phyloP scores from a whole-genome alignment of 306 rosid genomes.

The Spatholobus suberectus region DNA sequence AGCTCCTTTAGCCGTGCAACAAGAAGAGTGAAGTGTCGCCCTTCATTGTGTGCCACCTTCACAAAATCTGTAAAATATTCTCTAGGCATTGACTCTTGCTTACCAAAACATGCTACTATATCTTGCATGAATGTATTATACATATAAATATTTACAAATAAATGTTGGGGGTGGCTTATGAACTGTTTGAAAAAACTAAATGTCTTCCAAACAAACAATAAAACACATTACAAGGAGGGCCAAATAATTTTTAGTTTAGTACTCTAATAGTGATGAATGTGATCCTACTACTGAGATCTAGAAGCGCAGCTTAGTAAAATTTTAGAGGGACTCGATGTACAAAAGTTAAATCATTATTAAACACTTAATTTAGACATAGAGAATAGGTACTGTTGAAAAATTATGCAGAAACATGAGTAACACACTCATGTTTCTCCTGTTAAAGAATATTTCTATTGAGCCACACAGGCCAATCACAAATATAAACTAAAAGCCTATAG shows the following conservation, averaged over 20 bases:
- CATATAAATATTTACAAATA: background rate
- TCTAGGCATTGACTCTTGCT: conserved; percentile 84
- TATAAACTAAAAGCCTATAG: background rate
- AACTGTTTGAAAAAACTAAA: conserved; percentile 18
- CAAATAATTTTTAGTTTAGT: conserved; percentile 12
- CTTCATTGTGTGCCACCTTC: conserved; percentile 91
- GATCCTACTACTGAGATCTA: background rate
- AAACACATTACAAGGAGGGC: conserved; percentile 8
- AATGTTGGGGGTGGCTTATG: background rate
- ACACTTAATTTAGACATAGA: background rate
- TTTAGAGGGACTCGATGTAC: background rate
- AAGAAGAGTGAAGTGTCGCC: conserved; percentile 80
- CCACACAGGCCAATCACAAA: background rate
- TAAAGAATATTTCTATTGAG: background rate
- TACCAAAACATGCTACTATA: conserved; percentile 85
- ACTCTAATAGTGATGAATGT: conserved; percentile 4
- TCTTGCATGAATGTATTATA: conserved; percentile 56
- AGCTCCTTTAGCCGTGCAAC: conserved; percentile 75
- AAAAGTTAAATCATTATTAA: background rate
- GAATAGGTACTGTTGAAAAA: background rate
- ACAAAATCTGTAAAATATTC: conserved; percentile 86
- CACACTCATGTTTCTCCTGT: background rate
- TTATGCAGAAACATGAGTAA: conserved; percentile 1
- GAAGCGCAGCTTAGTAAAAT: conserved; percentile 4
- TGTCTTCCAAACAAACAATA: conserved; percentile 2